These are phyloP conservation scores for Erysimum cheiri DNA, from an alignment of 441 rosid genomes.

Conservation along the genomic window DNA sequence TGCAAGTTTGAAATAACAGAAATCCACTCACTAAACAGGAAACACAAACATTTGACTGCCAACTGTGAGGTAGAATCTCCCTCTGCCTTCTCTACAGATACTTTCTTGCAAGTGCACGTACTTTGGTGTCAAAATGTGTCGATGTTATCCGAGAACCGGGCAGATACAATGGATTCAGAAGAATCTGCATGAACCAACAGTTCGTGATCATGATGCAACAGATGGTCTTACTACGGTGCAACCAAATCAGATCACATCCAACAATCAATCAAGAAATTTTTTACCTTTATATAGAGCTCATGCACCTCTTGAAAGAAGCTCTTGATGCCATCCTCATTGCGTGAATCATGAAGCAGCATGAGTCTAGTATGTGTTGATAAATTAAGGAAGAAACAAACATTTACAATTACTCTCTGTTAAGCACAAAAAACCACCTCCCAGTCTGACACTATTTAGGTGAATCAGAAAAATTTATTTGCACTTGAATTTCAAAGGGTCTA, in stretches of 20 bases:
- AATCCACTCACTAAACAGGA: conserved; percentile 1
- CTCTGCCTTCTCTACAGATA: conserved; percentile 53
- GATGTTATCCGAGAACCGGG: conserved; percentile 93
- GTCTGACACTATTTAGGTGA: background rate
- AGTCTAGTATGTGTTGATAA: conserved; percentile 74
- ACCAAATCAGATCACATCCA: background rate
- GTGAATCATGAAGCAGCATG: conserved; percentile 96
- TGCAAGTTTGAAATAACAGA: background rate
- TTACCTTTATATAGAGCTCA: conserved; percentile 94
- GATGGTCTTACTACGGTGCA: background rate
- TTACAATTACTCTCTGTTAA: background rate
- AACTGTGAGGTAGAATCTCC: background rate
- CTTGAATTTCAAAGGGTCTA: background rate
- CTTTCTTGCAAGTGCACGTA: conserved; percentile 92
- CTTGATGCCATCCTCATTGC: conserved; percentile 96
- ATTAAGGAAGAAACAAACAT: conserved; percentile 57
- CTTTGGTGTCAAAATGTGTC: conserved; percentile 92
- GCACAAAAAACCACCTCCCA: background rate
- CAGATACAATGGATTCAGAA: conserved; percentile 88
- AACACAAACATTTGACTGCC: conserved; percentile 5
- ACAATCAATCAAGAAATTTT: background rate
- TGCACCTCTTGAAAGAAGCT: conserved; percentile 99
- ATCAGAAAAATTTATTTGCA: background rate
- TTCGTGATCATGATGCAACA: background rate
- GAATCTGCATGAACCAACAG: conserved; percentile 59